phyloP scores from a whole-genome alignment of 2,329 filamentous ascomycete genomes.

The Aureobasidium sp. region DNA sequence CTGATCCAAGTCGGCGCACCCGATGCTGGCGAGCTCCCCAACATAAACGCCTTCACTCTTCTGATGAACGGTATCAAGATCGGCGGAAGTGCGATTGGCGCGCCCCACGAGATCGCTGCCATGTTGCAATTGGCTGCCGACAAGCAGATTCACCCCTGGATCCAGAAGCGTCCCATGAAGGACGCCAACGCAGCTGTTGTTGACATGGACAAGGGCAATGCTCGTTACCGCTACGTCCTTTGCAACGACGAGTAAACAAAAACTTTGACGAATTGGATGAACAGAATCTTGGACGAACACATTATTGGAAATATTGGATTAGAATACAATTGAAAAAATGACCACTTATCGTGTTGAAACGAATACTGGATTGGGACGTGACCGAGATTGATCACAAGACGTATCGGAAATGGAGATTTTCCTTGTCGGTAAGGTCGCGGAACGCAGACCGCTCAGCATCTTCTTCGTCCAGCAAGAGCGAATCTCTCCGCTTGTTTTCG shows the following conservation, averaged over 20 bases:
- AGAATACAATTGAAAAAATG: background rate
- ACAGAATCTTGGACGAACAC: background rate
- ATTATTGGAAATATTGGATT: background rate
- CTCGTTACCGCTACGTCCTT: constrained; percentile 36
- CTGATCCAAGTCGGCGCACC: constrained; percentile 45
- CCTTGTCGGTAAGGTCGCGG: constrained; percentile 47
- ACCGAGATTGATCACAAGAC: background rate
- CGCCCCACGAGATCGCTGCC: constrained; percentile 50
- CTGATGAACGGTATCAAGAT: constrained; percentile 47
- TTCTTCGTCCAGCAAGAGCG: constrained; percentile 47
- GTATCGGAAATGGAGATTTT: constrained; percentile 53
- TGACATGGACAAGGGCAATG: constrained; percentile 52
- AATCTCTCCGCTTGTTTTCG: constrained; percentile 51
- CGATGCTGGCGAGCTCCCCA: constrained; percentile 45
- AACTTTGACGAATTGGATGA: background rate
- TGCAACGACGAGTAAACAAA: constrained; percentile 27
- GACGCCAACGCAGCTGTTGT: constrained; percentile 51
- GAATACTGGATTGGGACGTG: no score
- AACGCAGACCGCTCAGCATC: constrained; percentile 61
- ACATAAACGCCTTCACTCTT: constrained; percentile 50
- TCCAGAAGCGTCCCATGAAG: constrained; percentile 54
- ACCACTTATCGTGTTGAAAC: no score
- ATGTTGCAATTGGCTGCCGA: constrained; percentile 56
- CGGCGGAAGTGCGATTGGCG: constrained; percentile 42
- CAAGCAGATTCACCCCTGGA: constrained; percentile 52